phyloP scores from a whole-genome alignment of 257 asterid species.

The Fraxinus pennsylvanica region DNA sequence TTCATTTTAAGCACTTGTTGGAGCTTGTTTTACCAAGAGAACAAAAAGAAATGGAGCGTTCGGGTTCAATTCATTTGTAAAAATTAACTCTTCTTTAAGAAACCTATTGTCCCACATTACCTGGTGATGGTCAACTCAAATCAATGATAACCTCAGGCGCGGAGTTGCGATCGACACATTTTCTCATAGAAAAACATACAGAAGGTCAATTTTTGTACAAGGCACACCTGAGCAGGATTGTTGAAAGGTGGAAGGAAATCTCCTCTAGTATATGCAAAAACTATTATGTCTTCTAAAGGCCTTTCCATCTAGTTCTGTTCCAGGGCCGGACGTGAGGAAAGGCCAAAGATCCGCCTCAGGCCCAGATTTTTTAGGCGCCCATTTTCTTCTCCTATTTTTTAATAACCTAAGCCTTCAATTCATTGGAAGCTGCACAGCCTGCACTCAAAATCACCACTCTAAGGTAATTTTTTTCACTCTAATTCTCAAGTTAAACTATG shows the following conservation, averaged over 20 bases:
- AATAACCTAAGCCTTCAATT: no score
- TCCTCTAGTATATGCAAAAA: constrained; percentile 71
- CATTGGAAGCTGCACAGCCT: constrained; percentile 21
- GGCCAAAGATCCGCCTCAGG: no score
- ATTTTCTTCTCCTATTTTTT: no score
- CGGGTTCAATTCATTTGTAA: background rate
- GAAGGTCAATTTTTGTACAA: background rate
- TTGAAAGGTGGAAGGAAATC: constrained; percentile 86
- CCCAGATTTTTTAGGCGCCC: no score
- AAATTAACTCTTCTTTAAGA: background rate
- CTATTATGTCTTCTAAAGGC: constrained; percentile 66
- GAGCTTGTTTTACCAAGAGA: background rate
- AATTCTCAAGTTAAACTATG: constrained; percentile 11
- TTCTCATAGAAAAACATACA: constrained; percentile 1
- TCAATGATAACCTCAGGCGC: background rate
- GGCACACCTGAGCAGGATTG: constrained; percentile 90
- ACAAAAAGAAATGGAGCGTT: background rate
- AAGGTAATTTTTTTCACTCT: constrained; percentile 41
- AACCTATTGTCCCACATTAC: background rate
- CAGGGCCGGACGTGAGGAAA: constrained; percentile 36
- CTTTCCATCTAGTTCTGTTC: constrained; percentile 70
- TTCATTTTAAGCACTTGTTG: constrained; percentile 1
- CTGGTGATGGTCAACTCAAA: constrained; percentile 7
- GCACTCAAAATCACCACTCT: constrained; percentile 25
- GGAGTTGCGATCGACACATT: background rate